A percentile compares a stretch with the other conserved stretches of the same genome.
These are phyloP conservation scores for Gentiana macrophylla DNA, from an alignment of 257 asterid genomes.

Conservation along the genomic window DNA sequence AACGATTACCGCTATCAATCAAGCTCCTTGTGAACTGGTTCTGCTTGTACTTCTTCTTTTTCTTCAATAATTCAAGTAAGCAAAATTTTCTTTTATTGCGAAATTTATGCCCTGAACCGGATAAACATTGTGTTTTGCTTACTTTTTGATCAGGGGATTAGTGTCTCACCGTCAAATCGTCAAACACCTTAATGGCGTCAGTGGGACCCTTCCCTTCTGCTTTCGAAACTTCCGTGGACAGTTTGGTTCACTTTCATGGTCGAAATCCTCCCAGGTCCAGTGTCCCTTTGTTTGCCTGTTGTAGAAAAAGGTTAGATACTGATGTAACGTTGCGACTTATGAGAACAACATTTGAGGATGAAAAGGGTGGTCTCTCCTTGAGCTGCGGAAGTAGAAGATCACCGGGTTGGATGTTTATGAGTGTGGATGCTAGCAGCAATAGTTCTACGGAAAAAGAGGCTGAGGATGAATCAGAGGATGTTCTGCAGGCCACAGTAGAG, in stretches of 20 bases:
- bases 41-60: background rate
- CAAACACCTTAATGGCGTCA: conserved; percentile 41
- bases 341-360: conserved; percentile 18
- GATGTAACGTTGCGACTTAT: conserved; percentile 25
- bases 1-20: background rate
- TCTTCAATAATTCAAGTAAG: background rate
- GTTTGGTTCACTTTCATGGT: conserved; percentile 24
- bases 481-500: conserved; percentile 58
- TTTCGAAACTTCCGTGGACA: conserved; percentile 33
- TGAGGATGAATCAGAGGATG: conserved; percentile 46
- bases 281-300: conserved; percentile 26
- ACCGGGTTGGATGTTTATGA: conserved; percentile 29
- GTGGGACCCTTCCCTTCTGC: conserved; percentile 39
- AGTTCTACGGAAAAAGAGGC: conserved; percentile 29
- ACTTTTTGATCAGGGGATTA: conserved; percentile 3
- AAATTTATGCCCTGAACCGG: conserved; percentile 13
- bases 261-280: conserved; percentile 26
- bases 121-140: conserved; percentile 6
- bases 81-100: background rate
- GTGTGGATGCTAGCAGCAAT: conserved; percentile 31
- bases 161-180: conserved; percentile 16
- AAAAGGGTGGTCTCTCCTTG: conserved; percentile 23
- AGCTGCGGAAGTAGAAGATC: conserved; percentile 25
- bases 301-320: conserved; percentile 23
- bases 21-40: background rate